A percentile compares a stretch with the other conserved stretches of the same genome.
These are phyloP conservation scores for Diutina catenulata DNA, from an alignment of 1,139 yeast genomes.

Conservation along the genomic window DNA sequence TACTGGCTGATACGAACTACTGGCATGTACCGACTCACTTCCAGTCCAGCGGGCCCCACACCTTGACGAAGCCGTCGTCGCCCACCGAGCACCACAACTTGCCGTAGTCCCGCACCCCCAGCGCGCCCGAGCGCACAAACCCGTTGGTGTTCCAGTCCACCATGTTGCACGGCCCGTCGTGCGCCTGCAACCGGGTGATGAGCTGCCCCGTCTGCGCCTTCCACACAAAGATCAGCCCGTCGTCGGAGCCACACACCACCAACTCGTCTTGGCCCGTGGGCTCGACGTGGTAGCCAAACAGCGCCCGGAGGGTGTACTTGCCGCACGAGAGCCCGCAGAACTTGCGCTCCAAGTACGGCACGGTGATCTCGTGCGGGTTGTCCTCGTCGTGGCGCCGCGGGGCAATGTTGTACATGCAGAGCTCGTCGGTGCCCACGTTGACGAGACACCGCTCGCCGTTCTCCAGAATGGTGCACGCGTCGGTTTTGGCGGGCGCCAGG, in stretches of 20 bases:
- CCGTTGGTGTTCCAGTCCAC: conserved; percentile 56
- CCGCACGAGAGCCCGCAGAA: conserved; percentile 65
- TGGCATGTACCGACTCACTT: no score
- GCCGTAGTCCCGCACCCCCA: conserved; percentile 22
- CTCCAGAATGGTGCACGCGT: conserved; percentile 29
- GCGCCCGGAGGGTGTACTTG: conserved; percentile 60
- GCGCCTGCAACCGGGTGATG: conserved; percentile 49
- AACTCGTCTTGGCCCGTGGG: conserved; percentile 46
- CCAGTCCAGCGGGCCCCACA: conserved; percentile 41
- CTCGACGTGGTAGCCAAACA: conserved; percentile 48
- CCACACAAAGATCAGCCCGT: conserved; percentile 74
- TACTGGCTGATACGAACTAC: no score
- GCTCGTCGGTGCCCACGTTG: conserved; percentile 64
- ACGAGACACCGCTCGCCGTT: conserved; percentile 39
- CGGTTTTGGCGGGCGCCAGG: conserved; percentile 24
- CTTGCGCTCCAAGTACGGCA: conserved; percentile 38
- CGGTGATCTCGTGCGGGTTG: neutral
- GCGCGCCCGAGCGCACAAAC: neutral
- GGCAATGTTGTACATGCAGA: conserved; percentile 65
- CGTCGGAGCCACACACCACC: conserved; percentile 74
- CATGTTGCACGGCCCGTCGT: conserved; percentile 55
- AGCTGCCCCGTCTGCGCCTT: conserved; percentile 64
- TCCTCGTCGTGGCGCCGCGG: conserved; percentile 3
- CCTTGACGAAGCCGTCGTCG: conserved; percentile 59
- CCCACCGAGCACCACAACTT: conserved; percentile 72